phyloP scores from a whole-genome alignment of 2,329 filamentous ascomycete species.

The Pseudopyricularia javanii region DNA sequence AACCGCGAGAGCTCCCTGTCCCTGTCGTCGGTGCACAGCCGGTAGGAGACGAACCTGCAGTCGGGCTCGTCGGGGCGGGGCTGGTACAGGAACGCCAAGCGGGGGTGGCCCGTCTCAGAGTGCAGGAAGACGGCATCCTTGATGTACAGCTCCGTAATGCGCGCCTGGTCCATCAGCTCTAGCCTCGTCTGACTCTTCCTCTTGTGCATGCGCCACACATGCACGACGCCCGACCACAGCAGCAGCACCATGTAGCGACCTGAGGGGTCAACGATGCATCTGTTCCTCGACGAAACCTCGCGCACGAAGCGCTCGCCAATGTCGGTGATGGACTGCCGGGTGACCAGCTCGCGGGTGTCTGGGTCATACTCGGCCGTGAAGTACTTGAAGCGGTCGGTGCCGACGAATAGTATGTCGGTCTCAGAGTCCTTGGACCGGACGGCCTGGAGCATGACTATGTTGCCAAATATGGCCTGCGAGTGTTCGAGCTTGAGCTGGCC shows the following conservation, averaged over 20 bases:
- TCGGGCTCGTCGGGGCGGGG: conserved; percentile 37
- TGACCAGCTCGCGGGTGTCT: conserved; percentile 35
- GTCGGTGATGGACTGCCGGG: conserved; percentile 38
- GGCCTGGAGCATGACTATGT: conserved; percentile 72
- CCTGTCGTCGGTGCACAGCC: conserved; percentile 45
- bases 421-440: conserved; percentile 61
- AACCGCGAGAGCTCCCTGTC: conserved; percentile 41
- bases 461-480: conserved; percentile 69
- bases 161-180: conserved; percentile 39
- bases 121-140: conserved; percentile 45
- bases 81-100: conserved; percentile 47
- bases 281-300: conserved; percentile 71
- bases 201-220: conserved; percentile 36
- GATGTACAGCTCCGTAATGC: conserved; percentile 47
- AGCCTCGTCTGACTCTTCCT: conserved; percentile 32
- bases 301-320: conserved; percentile 49
- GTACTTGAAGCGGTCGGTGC: conserved; percentile 81
- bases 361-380: conserved; percentile 81
- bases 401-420: conserved; percentile 82
- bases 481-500: conserved; percentile 53
- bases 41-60: conserved; percentile 45
- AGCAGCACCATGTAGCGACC: conserved; percentile 47
- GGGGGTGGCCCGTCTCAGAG: conserved; percentile 44
- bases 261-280: conserved; percentile 73
- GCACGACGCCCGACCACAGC: conserved; percentile 48